Percentiles rank a stretch among this genome's conserved stretches.
Conservation (phyloP, 108 stramenopile species). For the Fistulifera pelliculosa region DNA sequence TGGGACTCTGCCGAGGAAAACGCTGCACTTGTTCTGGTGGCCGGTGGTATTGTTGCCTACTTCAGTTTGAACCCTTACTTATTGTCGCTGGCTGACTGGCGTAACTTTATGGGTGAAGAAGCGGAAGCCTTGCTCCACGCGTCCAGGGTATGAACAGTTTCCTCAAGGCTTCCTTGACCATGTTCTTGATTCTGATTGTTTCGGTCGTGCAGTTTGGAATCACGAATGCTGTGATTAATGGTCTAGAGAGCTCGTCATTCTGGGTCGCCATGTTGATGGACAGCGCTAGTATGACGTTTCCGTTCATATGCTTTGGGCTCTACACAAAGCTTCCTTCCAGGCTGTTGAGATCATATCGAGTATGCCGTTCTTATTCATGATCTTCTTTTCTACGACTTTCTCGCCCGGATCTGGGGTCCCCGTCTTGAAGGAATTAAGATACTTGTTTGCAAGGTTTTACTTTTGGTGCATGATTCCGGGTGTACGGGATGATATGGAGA, state of each 20-base stretch:
- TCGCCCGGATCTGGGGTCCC: slow-evolving; percentile 44
- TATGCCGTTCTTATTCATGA: slow-evolving; percentile 53
- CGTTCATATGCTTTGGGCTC: slow-evolving; percentile 34
- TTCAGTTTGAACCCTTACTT: slow-evolving; percentile 58
- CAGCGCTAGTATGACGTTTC: slow-evolving; percentile 29
- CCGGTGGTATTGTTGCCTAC: slow-evolving; percentile 37
- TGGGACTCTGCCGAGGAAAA: slow-evolving; percentile 37
- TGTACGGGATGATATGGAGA: slow-evolving; percentile 44
- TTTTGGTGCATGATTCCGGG: slow-evolving; percentile 53
- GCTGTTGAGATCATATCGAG: slow-evolving; percentile 45
- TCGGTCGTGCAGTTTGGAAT: slow-evolving; percentile 27
- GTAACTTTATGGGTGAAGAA: slow-evolving; percentile 54
- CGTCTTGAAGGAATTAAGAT: slow-evolving; percentile 39
- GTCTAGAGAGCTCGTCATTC: slow-evolving; percentile 5
- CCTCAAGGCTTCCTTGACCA: slow-evolving; percentile 30
- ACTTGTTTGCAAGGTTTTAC: slow-evolving; percentile 53
- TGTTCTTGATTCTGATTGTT: slow-evolving; percentile 27
- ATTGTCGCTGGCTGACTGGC: slow-evolving; percentile 43
- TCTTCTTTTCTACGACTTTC: slow-evolving; percentile 54
- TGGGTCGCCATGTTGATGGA: slow-evolving; percentile 47
- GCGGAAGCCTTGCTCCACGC: slow-evolving; percentile 55
- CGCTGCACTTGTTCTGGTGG: slow-evolving; percentile 39
- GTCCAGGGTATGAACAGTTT: slow-evolving; percentile 40
- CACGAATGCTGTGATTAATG: slow-evolving; percentile 25
- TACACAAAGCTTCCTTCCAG: slow-evolving; percentile 41